A percentile compares a stretch with the other conserved stretches of the same genome.
These are phyloP conservation scores for Erythrobasidium hasegawianum DNA, from an alignment of 1,284 basidiomycete genomes.

Conservation along the genomic window DNA sequence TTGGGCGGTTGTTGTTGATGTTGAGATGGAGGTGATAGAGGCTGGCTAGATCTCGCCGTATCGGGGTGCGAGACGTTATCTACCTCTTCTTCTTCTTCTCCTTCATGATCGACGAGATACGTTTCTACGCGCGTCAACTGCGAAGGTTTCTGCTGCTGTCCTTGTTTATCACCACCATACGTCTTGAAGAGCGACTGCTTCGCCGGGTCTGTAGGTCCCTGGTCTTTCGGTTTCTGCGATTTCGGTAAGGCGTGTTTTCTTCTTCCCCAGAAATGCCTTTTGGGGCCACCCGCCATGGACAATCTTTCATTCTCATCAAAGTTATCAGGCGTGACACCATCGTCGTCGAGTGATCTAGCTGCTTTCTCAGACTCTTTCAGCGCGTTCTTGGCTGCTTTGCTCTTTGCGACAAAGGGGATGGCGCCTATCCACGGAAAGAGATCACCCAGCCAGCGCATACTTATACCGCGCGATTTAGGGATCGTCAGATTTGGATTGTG, in stretches of 20 bases:
- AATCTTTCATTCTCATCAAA: slow-evolving; percentile 29
- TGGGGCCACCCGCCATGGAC: slow-evolving; percentile 28
- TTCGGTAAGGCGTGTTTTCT: slow-evolving; percentile 33
- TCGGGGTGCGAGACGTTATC: neutral
- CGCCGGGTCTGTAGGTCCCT: slow-evolving; percentile 46
- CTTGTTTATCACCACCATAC: slow-evolving; percentile 17
- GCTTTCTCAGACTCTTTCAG: slow-evolving; percentile 50
- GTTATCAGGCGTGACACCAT: slow-evolving; percentile 28
- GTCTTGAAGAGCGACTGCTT: slow-evolving; percentile 54
- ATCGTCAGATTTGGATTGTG: slow-evolving; percentile 30
- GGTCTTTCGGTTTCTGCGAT: slow-evolving; percentile 1
- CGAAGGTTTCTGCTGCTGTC: slow-evolving; percentile 7
- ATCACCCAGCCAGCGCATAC: slow-evolving; percentile 31
- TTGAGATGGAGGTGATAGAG: neutral
- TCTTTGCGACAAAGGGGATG: slow-evolving; percentile 19
- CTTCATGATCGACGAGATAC: slow-evolving; percentile 26
- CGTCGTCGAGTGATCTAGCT: slow-evolving; percentile 35
- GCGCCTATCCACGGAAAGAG: slow-evolving; percentile 24
- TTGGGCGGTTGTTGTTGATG: neutral
- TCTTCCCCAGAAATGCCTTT: slow-evolving; percentile 42
- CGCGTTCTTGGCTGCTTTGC: slow-evolving; percentile 47
- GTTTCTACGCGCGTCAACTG: slow-evolving; percentile 8
- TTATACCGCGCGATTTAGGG: slow-evolving; percentile 19
- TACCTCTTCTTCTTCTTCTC: neutral
- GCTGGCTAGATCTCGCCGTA: neutral